Evolutionary conservation across 2,329 filamentous ascomycete genomes (phyloP), one percentile per base, ranked within the genome.

Genomic region (Colletotrichum navitas): DNA sequence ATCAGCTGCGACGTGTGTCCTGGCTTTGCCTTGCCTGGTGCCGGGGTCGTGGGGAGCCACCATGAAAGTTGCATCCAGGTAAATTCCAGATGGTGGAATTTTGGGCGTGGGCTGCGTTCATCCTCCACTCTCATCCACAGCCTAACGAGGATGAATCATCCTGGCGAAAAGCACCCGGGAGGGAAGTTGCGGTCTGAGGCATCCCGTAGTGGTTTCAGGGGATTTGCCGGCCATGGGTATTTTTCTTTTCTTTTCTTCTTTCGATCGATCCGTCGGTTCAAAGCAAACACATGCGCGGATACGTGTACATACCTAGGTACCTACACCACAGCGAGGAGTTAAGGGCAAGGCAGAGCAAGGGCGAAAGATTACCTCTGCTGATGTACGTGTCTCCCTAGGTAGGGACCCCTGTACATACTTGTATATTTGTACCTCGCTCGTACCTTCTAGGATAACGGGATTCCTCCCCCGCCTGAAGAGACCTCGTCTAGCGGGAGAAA

Each of bases 141-240:
- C 39, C 65, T 29, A 47, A 52, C 51, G 12, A 49, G 51, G 32
- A 66, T 56, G 43, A 66, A 59, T 58, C 67, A 63, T 12, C 32
- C 24, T 71, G 71, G 63, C 64, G 63, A 55, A 71, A 71, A 61
- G 47, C 45, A 49, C 64, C 71, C 63, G 47, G 55, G 47, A 54
- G 29, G 55, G 52, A 56, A 73, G 47, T 73, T 73, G 71, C 71
- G 71, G 71, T 73, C 71, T 71, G 71, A 71, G 63, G 68, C 63
- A 67, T 67, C 45, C 45, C 63, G 29, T 32, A 16, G 49, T 60
- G 58, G 60, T 67, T 71, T 60, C 68, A 63, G 63, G 68, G 63
- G 49, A 56, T 68, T 45, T 71, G 59, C 63, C 59, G 60, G 68
- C 47, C 63, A 63, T 49, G 63, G 54, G 62, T 51, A 36, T 54